Evolutionary conservation across 306 rosid genomes (phyloP).

Genomic region (Malus sieversii): DNA sequence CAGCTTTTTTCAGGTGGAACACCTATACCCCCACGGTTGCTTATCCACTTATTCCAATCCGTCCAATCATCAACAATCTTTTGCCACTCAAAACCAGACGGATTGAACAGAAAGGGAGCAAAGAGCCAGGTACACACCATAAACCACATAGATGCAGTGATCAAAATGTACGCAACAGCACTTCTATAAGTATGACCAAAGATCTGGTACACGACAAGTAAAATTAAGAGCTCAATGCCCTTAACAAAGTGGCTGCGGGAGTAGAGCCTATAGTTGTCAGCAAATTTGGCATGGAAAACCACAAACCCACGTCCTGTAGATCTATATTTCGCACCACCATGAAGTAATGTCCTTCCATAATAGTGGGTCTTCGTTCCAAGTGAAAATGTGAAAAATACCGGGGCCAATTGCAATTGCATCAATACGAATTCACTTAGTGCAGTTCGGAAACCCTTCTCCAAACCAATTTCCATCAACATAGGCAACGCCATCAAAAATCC

Average conservation of each 20-base stretch:
- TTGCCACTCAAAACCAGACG: constrained; percentile 99
- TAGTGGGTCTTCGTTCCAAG: constrained; percentile 97
- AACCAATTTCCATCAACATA: constrained; percentile 96
- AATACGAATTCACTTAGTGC: constrained; percentile 90
- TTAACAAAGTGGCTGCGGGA: constrained; percentile 98
- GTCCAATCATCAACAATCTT: constrained; percentile 98
- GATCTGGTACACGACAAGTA: constrained; percentile 82
- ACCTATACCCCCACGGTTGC: constrained; percentile 91
- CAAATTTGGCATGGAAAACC: constrained; percentile 98
- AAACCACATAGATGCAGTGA: constrained; percentile 91
- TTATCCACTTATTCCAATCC: constrained; percentile 98
- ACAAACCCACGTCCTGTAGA: constrained; percentile 96
- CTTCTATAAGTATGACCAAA: constrained; percentile 72
- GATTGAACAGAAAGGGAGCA: constrained; percentile 96
- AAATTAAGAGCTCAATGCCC: constrained; percentile 89
- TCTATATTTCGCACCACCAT: constrained; percentile 96
- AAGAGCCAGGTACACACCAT: constrained; percentile 99
- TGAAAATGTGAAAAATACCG: constrained; percentile 92
- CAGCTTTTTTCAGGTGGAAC: constrained; percentile 91
- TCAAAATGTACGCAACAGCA: constrained; percentile 76
- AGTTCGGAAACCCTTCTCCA: constrained; percentile 94
- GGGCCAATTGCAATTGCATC: constrained; percentile 95
- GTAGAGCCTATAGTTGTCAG: constrained; percentile 92
- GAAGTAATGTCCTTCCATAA: constrained; percentile 93
- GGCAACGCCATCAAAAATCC: constrained; percentile 96